Evolutionary conservation across 2,329 filamentous ascomycete genomes (phyloP), one percentile per base, ranked within the genome.

Genomic region (Magnaporthiopsis rhizophila): DNA sequence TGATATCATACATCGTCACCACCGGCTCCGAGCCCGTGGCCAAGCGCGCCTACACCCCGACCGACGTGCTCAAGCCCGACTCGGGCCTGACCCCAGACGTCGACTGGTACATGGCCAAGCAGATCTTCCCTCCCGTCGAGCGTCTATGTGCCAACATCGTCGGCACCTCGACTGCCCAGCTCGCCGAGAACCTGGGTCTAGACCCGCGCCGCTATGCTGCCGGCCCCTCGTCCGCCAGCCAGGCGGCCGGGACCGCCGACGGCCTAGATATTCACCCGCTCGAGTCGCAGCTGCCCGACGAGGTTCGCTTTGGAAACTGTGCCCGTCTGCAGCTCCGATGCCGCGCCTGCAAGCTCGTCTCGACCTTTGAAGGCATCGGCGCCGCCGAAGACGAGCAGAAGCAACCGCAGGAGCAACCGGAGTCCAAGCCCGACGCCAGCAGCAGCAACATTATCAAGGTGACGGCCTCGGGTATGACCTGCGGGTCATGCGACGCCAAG

Each of bases 51-150:
- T 94, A 91, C 74, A 88, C 90, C 6, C 89, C 91, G 1, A 89
- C 92, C 65, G 95, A 99, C 74, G 87, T 96, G 24, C 80, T 91
- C 65, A 96, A 95, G 72, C 73, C 86, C 21, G 90, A 90, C 69
- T 87, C 89, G 1, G 88, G 81, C 1, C 83, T 99, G 8, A 84
- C 89, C 65, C 91, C 93, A 2, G 95, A 99, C 72, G 85, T 97
- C n/a, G 95, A 99, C 73, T 98, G 93, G 85, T 99, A 99, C 75
- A 86, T 99, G 56, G 89, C 92, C 80, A 99, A 99, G 80, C 95
- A 99, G 76, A 97, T 99, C 65, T 92, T 99, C 77, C 95, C 95
- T 13, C 95, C 95, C 0, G 95, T 99, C 32, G 95, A 99, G 79
- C 91, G 95, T 83, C 87, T 99, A 28, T 99, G 95, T 74, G 95